Conservation (phyloP, 2,329 filamentous ascomycete species). For the Paecilomyces niveus region DNA sequence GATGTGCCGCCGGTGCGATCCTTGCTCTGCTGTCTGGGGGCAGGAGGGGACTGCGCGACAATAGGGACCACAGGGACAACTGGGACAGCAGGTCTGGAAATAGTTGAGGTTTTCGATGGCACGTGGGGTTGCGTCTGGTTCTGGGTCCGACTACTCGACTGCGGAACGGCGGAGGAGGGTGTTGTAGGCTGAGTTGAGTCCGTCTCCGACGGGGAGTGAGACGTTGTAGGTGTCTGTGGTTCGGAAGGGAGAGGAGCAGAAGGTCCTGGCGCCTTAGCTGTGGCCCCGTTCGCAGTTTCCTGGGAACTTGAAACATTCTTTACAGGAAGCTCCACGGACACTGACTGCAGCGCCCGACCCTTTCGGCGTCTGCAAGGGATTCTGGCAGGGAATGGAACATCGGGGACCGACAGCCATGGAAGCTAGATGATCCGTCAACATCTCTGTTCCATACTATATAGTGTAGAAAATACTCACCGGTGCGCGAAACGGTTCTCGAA, state of each 20-base stretch:
- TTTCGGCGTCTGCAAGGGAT: conserved; percentile 41
- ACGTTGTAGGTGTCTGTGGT: conserved; percentile 52
- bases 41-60: conserved; percentile 30
- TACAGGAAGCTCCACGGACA: conserved; percentile 45
- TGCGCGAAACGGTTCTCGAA: conserved; percentile 43
- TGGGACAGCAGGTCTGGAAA: conserved; percentile 28
- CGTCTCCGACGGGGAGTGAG: conserved; percentile 51
- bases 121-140: conserved; percentile 23
- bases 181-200: conserved; percentile 50
- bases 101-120: conserved; percentile 11
- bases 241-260: conserved; percentile 28
- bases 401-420: conserved; percentile 54
- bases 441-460: neutral
- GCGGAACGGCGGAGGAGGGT: conserved; percentile 45
- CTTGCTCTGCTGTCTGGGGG: conserved; percentile 29
- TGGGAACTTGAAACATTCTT: conserved; percentile 28
- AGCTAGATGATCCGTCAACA: conserved; percentile 32
- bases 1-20: conserved; percentile 21
- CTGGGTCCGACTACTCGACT: conserved; percentile 19
- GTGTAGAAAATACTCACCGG: conserved; percentile 28
- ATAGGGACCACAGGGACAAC: conserved; percentile 46
- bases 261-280: conserved; percentile 12
- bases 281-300: conserved; percentile 13
- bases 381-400: conserved; percentile 47
- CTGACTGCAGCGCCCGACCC: conserved; percentile 26